phyloP scores from a whole-genome alignment of 2,329 filamentous ascomycete genomes.

The Mariannaea elegans region DNA sequence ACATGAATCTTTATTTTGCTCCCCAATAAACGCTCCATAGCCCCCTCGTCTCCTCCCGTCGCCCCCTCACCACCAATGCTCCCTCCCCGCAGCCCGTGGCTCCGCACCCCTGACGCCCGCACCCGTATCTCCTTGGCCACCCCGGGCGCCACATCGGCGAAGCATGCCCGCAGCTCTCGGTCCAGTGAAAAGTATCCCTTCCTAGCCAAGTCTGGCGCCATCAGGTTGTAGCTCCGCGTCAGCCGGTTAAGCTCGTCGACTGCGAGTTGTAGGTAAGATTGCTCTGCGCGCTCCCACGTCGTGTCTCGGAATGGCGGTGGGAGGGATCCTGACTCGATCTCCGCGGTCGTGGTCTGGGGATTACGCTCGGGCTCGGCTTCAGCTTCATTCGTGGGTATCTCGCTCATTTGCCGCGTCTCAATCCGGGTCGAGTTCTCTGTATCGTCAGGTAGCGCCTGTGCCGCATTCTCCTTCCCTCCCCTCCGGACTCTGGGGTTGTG shows the following conservation, averaged over 20 bases:
- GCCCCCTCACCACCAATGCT: constrained; percentile 38
- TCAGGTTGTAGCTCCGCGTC: constrained; percentile 90
- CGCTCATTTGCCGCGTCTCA: constrained; percentile 38
- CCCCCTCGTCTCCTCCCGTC: constrained; percentile 51
- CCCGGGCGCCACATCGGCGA: constrained; percentile 82
- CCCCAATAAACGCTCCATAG: constrained; percentile 69
- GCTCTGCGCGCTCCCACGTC: constrained; percentile 77
- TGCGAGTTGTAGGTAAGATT: constrained; percentile 77
- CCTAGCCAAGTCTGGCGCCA: constrained; percentile 90
- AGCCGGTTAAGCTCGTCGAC: constrained; percentile 81
- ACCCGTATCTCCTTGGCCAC: constrained; percentile 77
- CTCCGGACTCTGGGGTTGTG: constrained; percentile 64
- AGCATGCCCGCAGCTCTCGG: constrained; percentile 83
- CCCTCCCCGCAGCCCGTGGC: constrained; percentile 37
- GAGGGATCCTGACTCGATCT: constrained; percentile 1
- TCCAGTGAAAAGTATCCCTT: constrained; percentile 90
- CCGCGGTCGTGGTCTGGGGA: constrained; percentile 1
- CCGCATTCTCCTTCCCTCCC: constrained; percentile 56
- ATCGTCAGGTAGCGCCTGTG: constrained; percentile 60
- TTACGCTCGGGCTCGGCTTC: not conserved
- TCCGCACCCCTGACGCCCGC: constrained; percentile 63
- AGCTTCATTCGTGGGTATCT: not conserved
- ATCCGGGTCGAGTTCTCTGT: constrained; percentile 41
- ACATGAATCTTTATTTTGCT: constrained; percentile 68
- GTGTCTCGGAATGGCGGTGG: constrained; percentile 78